Base-by-base conservation (phyloP, 2,329 filamentous ascomycete genomes). In the Ramularia collo-cygni region DNA sequence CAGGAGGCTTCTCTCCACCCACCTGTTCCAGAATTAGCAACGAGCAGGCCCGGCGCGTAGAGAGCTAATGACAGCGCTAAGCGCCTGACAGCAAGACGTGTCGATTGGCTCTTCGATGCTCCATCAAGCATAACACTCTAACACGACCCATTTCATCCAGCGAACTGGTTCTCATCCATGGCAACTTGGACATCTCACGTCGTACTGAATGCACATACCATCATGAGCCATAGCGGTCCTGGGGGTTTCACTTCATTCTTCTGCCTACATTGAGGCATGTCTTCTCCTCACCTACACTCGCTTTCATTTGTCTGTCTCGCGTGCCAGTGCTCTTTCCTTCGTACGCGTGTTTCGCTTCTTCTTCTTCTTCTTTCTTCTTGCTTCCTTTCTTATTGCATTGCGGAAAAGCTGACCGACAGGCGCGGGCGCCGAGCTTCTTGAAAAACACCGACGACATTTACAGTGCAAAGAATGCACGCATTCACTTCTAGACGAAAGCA, bases 401-500 rank as follows among this genome's bases (percentile, higher is more conserved):
- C 19, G 6, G 16, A 16, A 33, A 6, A 33, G 19, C 10, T 13
- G 19, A 8, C 15, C n/a, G 12, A 31, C 16, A 10, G 31, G 31
- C 31, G 31, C 31, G 12, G 31, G 31, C 31, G 31, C 31, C 31
- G 13, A 17, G 13, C 14, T 4, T n/a, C 13, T 17, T 16, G 8
- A 14, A 17, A 33, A 14, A 4, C 9, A 17, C 13, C 14, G 16
- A 33, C 17, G 9, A 8, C 14, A 17, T 33, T 16, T 18, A 8
- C 7, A 16, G 13, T 19, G 16, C 17, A 2, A 30, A 38, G 35
- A 13, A 38, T 38, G 35, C 35, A 18, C 16, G 26, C 13, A 8
- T 40, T 43, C 35, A 30, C 14, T 31, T 33, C 34, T 18, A 29
- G 21, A 21, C 35, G 32, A 27, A 33, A 36, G 4, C 15, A 28